These are phyloP conservation scores for Tolypocladium nubicola DNA, from an alignment of 2,329 filamentous ascomycete species.

Conservation along the genomic window DNA sequence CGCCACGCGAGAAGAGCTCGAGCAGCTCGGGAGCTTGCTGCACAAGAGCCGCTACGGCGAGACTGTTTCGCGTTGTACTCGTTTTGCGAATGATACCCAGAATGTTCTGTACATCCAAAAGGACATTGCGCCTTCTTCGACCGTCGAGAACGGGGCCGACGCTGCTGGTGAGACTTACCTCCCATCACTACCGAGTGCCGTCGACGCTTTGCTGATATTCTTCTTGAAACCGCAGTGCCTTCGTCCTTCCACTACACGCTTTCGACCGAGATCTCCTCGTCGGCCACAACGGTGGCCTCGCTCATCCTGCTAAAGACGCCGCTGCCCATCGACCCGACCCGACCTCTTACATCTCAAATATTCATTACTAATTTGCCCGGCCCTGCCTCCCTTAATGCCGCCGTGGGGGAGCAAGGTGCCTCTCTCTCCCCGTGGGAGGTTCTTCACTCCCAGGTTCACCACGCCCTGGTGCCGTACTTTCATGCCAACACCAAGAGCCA, in stretches of 20 bases:
- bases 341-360: constrained; percentile 79
- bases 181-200: too few relatives aligned
- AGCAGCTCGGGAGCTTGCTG: constrained; percentile 72
- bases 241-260: constrained; percentile 65
- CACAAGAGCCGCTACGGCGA: constrained; percentile 62
- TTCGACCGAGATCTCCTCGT: constrained; percentile 70
- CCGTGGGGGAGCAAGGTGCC: constrained; percentile 58
- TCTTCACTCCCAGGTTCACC: constrained; percentile 83
- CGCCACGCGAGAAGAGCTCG: constrained; percentile 66
- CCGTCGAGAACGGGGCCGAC: constrained; percentile 37
- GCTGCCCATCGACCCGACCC: constrained; percentile 71
- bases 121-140: constrained; percentile 49
- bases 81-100: constrained; percentile 83
- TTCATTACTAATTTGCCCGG: constrained; percentile 89
- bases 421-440: constrained; percentile 81
- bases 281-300: constrained; percentile 70
- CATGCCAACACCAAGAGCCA: constrained; percentile 87
- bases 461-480: constrained; percentile 89
- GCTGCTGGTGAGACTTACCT: constrained; percentile 27
- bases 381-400: constrained; percentile 57
- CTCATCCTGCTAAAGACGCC: constrained; percentile 86
- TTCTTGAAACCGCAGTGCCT: constrained; percentile 20
- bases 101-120: constrained; percentile 87
- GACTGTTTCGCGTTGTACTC: constrained; percentile 75
- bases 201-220: constrained; percentile 2